These are phyloP conservation scores for Uronychia setigera DNA, from an alignment of 73 alveolate genomes.

Conservation along the genomic window DNA sequence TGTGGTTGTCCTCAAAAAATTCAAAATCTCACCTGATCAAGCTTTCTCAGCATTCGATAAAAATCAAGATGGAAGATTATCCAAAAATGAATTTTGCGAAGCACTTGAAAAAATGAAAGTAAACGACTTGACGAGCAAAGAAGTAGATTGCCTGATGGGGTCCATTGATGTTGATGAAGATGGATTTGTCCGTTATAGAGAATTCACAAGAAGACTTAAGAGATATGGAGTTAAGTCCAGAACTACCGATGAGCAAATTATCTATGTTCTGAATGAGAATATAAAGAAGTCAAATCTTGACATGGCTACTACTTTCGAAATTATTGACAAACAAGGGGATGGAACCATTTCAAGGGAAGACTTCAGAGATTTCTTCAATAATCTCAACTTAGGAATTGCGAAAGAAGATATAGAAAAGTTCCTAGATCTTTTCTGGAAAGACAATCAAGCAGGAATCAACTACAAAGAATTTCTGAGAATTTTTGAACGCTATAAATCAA, in stretches of 20 bases:
- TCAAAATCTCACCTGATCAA: slow-evolving; percentile 54
- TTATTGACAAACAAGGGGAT: slow-evolving; percentile 51
- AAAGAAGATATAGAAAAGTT: slow-evolving; percentile 48
- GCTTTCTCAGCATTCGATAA: slow-evolving; percentile 71
- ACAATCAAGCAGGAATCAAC: slow-evolving; percentile 65
- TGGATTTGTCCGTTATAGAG: slow-evolving; percentile 55
- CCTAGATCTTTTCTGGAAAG: slow-evolving; percentile 64
- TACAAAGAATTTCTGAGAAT: slow-evolving; percentile 53
- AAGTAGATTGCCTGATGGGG: slow-evolving; percentile 49
- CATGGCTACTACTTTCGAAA: slow-evolving; percentile 42
- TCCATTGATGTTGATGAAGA: slow-evolving; percentile 65
- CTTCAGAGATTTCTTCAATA: slow-evolving; percentile 53
- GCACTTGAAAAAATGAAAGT: slow-evolving; percentile 63
- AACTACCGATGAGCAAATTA: slow-evolving; percentile 57
- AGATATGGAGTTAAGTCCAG: slow-evolving; percentile 61
- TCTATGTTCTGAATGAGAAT: slow-evolving; percentile 34
- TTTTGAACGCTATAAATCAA: slow-evolving; percentile 41
- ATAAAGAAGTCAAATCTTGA: slow-evolving; percentile 29
- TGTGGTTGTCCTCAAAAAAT: slow-evolving; percentile 46
- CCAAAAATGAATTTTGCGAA: slow-evolving; percentile 48
- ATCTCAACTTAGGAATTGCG: slow-evolving; percentile 21
- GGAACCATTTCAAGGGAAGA: slow-evolving; percentile 60
- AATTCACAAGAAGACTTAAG: slow-evolving; percentile 49
- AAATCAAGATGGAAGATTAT: slow-evolving; percentile 58
- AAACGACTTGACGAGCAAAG: slow-evolving; percentile 41